Percentiles rank a stretch among this genome's conserved stretches.
Evolutionary conservation across 208 protist genomes (phyloP).

Genomic region (Crithidia acanthocephali): DNA sequence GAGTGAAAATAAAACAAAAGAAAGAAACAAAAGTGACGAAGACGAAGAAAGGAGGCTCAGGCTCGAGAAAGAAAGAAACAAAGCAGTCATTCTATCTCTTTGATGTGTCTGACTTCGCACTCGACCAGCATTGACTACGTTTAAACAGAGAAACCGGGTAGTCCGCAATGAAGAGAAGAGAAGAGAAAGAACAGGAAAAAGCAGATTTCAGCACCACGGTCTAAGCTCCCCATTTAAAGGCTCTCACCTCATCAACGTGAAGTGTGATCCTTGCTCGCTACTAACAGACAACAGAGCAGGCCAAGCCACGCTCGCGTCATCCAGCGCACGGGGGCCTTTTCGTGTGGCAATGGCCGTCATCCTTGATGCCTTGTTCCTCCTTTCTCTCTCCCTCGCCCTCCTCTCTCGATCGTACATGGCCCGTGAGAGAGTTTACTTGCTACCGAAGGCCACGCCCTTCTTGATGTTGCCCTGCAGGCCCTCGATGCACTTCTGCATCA

Average conservation of each 20-base stretch:
- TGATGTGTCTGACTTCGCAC: neutral
- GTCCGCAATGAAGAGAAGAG: neutral
- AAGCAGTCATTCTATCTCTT: neutral
- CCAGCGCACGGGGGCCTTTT: too few relatives aligned
- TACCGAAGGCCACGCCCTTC: constrained; percentile 74
- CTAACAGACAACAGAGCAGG: too few relatives aligned
- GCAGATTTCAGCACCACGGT: neutral
- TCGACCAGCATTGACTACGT: neutral
- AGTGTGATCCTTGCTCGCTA: too few relatives aligned
- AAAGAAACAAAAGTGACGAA: neutral
- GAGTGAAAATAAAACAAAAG: constrained; percentile 1
- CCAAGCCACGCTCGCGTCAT: too few relatives aligned
- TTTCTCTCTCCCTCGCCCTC: neutral
- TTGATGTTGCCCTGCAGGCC: constrained; percentile 88
- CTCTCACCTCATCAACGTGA: too few relatives aligned
- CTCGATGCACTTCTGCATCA: constrained; percentile 75
- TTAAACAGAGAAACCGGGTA: neutral
- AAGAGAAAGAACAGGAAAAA: constrained; percentile 4
- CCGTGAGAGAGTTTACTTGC: constrained; percentile 11
- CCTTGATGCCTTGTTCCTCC: too few relatives aligned
- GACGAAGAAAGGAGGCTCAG: neutral
- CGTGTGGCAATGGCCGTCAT: too few relatives aligned
- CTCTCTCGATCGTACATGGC: neutral
- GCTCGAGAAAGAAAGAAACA: neutral
- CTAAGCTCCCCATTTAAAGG: too few relatives aligned